These are phyloP conservation scores for Coffea canephora DNA, from an alignment of 257 asterid genomes.

Conservation along the genomic window DNA sequence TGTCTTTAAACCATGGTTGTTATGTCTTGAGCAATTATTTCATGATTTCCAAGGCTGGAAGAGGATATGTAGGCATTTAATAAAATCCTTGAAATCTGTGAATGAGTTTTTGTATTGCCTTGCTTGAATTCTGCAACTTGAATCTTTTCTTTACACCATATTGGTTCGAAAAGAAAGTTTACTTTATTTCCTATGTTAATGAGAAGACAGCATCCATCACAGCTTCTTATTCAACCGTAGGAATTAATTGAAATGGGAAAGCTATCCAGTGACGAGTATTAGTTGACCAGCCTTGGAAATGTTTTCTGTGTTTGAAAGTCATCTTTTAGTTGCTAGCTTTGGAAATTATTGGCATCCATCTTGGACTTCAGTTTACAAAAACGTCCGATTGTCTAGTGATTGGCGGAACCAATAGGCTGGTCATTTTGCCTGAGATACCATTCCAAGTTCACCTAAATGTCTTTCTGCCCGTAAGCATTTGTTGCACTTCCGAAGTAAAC, in stretches of 20 bases:
- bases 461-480: not conserved
- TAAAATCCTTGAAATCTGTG: not conserved
- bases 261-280: not conserved
- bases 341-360: constrained; percentile 4
- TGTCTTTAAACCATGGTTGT: not conserved
- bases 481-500: not conserved
- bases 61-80: not conserved
- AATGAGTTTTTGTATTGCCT: not conserved
- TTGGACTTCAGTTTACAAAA: not conserved
- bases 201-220: not conserved
- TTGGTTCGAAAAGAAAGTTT: not conserved
- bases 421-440: not conserved
- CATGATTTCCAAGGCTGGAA: not conserved
- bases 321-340: not conserved
- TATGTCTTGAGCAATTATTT: not conserved
- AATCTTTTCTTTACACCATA: not conserved
- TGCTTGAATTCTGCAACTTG: not conserved
- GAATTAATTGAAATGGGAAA: not conserved
- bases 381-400: not conserved
- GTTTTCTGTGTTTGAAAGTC: constrained; percentile 6
- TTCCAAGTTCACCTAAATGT: not conserved
- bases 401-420: not conserved
- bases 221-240: not conserved
- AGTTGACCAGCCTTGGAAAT: not conserved
- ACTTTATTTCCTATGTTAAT: not conserved